phyloP scores from a whole-genome alignment of 805 yeast species.

The Metschnikowia anglica region DNA sequence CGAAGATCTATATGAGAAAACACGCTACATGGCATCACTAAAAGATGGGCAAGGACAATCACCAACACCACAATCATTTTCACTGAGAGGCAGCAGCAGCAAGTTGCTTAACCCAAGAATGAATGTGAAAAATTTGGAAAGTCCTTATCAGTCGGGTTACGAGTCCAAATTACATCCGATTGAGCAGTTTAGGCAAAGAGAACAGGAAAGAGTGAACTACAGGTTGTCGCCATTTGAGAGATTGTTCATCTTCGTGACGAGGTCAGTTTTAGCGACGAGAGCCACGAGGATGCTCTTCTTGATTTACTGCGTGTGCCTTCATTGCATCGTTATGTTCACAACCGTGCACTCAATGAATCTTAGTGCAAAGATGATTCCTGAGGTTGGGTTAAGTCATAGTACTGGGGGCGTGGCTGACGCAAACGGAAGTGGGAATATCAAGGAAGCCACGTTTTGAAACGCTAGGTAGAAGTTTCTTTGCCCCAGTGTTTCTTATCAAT shows the following conservation, averaged over 20 bases:
- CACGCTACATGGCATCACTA: slow-evolving; percentile 62
- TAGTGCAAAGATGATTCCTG: slow-evolving; percentile 47
- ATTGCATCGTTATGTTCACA: slow-evolving; percentile 66
- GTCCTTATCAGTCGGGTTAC: slow-evolving; percentile 58
- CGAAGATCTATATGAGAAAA: slow-evolving; percentile 73
- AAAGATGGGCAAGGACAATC: slow-evolving; percentile 23
- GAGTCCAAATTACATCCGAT: slow-evolving; percentile 82
- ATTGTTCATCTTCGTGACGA: slow-evolving; percentile 67
- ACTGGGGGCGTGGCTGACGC: slow-evolving; percentile 40
- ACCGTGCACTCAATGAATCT: slow-evolving; percentile 54
- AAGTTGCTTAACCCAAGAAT: slow-evolving; percentile 31
- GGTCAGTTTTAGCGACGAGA: slow-evolving; percentile 72
- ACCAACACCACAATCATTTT: neutral
- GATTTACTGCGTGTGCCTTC: slow-evolving; percentile 71
- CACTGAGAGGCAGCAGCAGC: slow-evolving; percentile 3
- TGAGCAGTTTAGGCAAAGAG: slow-evolving; percentile 75
- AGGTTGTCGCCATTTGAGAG: slow-evolving; percentile 76
- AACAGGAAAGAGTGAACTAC: slow-evolving; percentile 70
- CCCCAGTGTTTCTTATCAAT: too few species aligned
- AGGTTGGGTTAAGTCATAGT: slow-evolving; percentile 40
- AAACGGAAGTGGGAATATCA: slow-evolving; percentile 2
- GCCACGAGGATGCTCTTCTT: slow-evolving; percentile 71
- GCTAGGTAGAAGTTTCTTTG: neutral
- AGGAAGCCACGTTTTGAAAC: slow-evolving; percentile 6
- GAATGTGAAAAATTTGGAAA: slow-evolving; percentile 49